A percentile compares a stretch with the other conserved stretches of the same genome.
Evolutionary conservation across 768 basidiomycete species (phyloP).

Genomic region (Leccinellum luteum): DNA sequence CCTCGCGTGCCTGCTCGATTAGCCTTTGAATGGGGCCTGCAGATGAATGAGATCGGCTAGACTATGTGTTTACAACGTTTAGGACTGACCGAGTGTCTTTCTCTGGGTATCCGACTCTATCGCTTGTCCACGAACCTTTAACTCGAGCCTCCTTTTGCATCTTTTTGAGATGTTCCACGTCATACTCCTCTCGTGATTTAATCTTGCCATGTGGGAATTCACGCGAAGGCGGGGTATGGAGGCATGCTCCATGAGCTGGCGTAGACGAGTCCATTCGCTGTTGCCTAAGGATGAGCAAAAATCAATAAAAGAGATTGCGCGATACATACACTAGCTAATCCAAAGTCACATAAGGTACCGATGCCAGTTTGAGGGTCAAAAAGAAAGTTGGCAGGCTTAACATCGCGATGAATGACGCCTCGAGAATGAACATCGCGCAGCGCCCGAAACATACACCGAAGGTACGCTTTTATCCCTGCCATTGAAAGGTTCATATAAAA

Average conservation of each 20-base stretch:
- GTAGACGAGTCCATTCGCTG: slow-evolving; percentile 55
- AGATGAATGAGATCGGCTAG: neutral
- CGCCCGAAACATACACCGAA: slow-evolving; percentile 88
- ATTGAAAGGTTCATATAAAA: slow-evolving; percentile 77
- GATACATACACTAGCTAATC: slow-evolving; percentile 81
- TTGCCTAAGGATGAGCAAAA: slow-evolving; percentile 7
- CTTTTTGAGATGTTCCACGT: slow-evolving; percentile 49
- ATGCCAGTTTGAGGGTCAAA: slow-evolving; percentile 81
- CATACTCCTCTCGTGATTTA: slow-evolving; percentile 41
- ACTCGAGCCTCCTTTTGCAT: slow-evolving; percentile 60
- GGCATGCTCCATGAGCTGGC: slow-evolving; percentile 56
- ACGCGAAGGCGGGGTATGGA: slow-evolving; percentile 68
- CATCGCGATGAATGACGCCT: slow-evolving; percentile 91
- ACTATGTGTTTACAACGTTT: neutral
- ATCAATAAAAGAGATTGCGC: neutral
- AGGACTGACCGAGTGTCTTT: slow-evolving; percentile 64
- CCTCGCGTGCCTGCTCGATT: slow-evolving; percentile 97
- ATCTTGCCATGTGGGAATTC: slow-evolving; percentile 70
- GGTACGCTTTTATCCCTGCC: slow-evolving; percentile 77
- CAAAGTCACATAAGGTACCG: slow-evolving; percentile 93
- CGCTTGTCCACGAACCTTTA: slow-evolving; percentile 52
- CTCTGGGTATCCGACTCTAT: slow-evolving; percentile 74
- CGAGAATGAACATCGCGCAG: slow-evolving; percentile 84
- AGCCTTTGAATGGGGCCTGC: slow-evolving; percentile 80
- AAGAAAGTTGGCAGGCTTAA: slow-evolving; percentile 97